A percentile compares a stretch with the other conserved stretches of the same genome.
phyloP scores from a whole-genome alignment of 345 rosid species.

The Citrus mangshanensis region DNA sequence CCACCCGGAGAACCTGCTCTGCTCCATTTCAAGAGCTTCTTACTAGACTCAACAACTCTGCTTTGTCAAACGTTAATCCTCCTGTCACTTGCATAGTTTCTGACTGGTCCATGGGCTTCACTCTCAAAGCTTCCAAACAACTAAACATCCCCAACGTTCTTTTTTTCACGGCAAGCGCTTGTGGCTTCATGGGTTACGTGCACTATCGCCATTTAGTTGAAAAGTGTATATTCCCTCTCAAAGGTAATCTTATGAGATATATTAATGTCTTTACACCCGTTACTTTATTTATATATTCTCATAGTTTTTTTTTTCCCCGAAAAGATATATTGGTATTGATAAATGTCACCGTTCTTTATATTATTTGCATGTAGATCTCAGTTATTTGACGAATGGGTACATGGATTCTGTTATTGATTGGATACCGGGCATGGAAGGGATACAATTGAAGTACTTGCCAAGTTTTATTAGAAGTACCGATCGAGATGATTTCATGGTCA shows the following conservation, averaged over 20 bases:
- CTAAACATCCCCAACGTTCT: slow-evolving; percentile 22
- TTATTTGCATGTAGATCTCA: slow-evolving; percentile 1
- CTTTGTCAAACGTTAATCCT: slow-evolving; percentile 15
- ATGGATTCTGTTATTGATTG: slow-evolving; percentile 18
- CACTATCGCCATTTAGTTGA: slow-evolving; percentile 25
- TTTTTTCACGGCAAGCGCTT: slow-evolving; percentile 31
- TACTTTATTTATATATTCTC: too few species aligned
- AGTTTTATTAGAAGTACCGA: slow-evolving; percentile 21
- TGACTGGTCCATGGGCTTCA: slow-evolving; percentile 30
- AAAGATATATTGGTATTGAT: too few species aligned
- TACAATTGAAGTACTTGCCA: slow-evolving; percentile 23
- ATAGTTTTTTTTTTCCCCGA: too few species aligned
- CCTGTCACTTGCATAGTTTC: slow-evolving; percentile 39
- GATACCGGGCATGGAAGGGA: slow-evolving; percentile 27
- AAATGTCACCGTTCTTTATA: too few species aligned
- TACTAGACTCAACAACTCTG: slow-evolving; percentile 14
- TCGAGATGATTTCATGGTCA: slow-evolving; percentile 9
- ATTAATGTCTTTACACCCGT: too few species aligned
- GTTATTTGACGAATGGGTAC: slow-evolving; percentile 18
- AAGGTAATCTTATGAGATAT: slow-evolving; percentile 18
- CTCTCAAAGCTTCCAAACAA: slow-evolving; percentile 27
- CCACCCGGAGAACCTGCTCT: slow-evolving; percentile 19
- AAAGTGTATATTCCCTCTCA: slow-evolving; percentile 27
- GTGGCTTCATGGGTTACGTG: slow-evolving; percentile 10
- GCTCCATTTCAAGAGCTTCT: slow-evolving; percentile 28